These are phyloP conservation scores for Penicillium glabrum DNA, from an alignment of 2,329 filamentous ascomycete species.

Conservation along the genomic window DNA sequence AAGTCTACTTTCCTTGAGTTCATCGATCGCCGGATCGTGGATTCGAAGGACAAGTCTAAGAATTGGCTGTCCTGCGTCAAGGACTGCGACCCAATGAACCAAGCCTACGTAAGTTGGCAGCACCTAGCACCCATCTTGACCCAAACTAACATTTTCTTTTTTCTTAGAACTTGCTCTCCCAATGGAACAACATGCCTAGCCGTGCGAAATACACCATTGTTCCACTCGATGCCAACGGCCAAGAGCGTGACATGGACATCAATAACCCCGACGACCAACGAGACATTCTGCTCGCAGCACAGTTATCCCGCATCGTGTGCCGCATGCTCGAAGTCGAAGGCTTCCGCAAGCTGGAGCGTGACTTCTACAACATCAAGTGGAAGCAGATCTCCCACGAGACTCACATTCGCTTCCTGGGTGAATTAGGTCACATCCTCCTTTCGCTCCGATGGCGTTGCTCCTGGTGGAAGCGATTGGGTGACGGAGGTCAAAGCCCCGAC, in stretches of 20 bases:
- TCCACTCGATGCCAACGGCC: conserved; percentile 25
- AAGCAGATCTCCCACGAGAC: conserved; percentile 45
- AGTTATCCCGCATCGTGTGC: conserved; percentile 47
- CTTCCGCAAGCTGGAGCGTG: conserved; percentile 44
- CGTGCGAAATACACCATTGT: conserved; percentile 46
- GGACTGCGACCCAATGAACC: conserved; percentile 41
- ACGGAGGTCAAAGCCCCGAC: conserved; percentile 36
- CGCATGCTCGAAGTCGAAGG: conserved; percentile 49
- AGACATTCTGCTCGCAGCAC: conserved; percentile 45
- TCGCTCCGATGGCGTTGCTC: conserved; percentile 47
- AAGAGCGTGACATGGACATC: conserved; percentile 43
- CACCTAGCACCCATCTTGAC: not conserved
- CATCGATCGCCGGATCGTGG: conserved; percentile 45
- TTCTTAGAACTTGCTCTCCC: conserved; percentile 40
- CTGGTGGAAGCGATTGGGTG: conserved; percentile 47
- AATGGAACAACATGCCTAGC: conserved; percentile 49
- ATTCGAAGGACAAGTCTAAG: conserved; percentile 46
- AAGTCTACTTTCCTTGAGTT: conserved; percentile 45
- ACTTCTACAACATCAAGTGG: conserved; percentile 49
- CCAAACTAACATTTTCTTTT: no score
- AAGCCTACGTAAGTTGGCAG: conserved; percentile 38
- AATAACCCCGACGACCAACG: conserved; percentile 35
- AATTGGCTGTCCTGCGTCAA: conserved; percentile 44
- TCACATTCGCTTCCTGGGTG: conserved; percentile 40
- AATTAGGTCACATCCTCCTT: conserved; percentile 43